A percentile compares a stretch with the other conserved stretches of the same genome.
Evolutionary conservation across 2,329 filamentous ascomycete genomes (phyloP).

Genomic region (Basipetospora sp.): DNA sequence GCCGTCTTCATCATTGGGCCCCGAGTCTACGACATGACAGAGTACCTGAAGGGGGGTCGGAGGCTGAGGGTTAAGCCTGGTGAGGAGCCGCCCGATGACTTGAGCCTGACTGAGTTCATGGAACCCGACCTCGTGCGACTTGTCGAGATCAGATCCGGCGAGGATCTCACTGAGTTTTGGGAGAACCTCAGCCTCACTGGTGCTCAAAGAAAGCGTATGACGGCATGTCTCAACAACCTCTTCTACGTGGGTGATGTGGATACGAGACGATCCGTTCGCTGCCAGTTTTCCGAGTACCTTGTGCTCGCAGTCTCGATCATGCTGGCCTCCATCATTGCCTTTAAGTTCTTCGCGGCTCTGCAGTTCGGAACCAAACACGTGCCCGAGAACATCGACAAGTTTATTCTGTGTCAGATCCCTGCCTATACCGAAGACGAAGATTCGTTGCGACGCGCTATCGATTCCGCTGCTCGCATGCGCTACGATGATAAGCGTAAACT

Average conservation of each 20-base stretch:
- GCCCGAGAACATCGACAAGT: slow-evolving; percentile 94
- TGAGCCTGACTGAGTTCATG: slow-evolving; percentile 64
- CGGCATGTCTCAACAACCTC: slow-evolving; percentile 75
- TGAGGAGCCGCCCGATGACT: slow-evolving; percentile 28
- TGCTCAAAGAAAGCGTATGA: slow-evolving; percentile 50
- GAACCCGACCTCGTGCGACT: slow-evolving; percentile 55
- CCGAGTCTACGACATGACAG: slow-evolving; percentile 77
- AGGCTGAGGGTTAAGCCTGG: slow-evolving; percentile 43
- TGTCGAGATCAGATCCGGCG: slow-evolving; percentile 61
- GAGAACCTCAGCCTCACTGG: slow-evolving; percentile 47
- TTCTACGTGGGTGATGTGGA: slow-evolving; percentile 90
- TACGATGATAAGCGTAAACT: slow-evolving; percentile 98
- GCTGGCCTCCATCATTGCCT: slow-evolving; percentile 66
- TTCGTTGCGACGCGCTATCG: slow-evolving; percentile 87
- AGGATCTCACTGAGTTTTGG: slow-evolving; percentile 76
- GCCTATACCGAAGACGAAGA: slow-evolving; percentile 98
- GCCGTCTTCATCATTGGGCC: slow-evolving; percentile 65
- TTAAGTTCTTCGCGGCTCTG: slow-evolving; percentile 93
- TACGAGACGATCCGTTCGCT: slow-evolving; percentile 72
- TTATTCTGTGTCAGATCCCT: slow-evolving; percentile 92
- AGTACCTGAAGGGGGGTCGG: slow-evolving; percentile 65
- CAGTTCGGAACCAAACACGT: slow-evolving; percentile 85
- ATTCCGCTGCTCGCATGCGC: slow-evolving; percentile 85
- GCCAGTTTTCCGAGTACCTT: slow-evolving; percentile 79
- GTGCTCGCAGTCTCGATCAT: slow-evolving; percentile 72